Conservation (phyloP, 441 rosid genomes). For the Erodium moschatum region DNA sequence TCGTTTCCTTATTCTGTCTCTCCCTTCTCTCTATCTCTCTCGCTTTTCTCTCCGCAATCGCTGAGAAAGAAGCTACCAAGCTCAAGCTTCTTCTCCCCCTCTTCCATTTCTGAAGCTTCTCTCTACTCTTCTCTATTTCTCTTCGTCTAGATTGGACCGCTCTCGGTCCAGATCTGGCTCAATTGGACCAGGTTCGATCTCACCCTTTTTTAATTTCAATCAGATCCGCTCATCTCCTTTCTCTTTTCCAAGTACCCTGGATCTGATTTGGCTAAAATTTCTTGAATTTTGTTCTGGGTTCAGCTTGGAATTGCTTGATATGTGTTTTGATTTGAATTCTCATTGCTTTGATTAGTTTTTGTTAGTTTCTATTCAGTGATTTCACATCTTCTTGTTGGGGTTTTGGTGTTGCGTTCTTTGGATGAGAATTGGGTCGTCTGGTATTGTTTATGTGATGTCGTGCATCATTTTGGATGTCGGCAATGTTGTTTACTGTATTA, state of each 20-base stretch:
- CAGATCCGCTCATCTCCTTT: background rate
- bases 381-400: background rate
- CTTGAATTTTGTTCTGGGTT: background rate
- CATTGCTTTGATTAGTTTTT: background rate
- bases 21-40: background rate
- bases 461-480: background rate
- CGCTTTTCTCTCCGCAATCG: background rate
- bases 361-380: background rate
- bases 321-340: background rate
- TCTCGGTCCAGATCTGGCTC: background rate
- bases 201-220: background rate
- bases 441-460: background rate
- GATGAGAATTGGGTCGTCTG: background rate
- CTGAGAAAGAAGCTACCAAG: conserved; percentile 10
- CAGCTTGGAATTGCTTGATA: background rate
- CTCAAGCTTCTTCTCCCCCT: too few relatives aligned
- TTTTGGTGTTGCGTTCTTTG: background rate
- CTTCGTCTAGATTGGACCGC: background rate
- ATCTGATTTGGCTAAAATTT: background rate
- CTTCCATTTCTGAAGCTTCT: background rate
- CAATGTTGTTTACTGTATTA: background rate
- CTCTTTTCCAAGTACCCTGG: background rate
- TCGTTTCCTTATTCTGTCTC: conserved; percentile 4
- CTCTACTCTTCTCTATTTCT: background rate
- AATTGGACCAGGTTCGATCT: background rate